These are phyloP conservation scores for Incumbomyces lentus DNA, from an alignment of 2,329 filamentous ascomycete species.

Conservation along the genomic window DNA sequence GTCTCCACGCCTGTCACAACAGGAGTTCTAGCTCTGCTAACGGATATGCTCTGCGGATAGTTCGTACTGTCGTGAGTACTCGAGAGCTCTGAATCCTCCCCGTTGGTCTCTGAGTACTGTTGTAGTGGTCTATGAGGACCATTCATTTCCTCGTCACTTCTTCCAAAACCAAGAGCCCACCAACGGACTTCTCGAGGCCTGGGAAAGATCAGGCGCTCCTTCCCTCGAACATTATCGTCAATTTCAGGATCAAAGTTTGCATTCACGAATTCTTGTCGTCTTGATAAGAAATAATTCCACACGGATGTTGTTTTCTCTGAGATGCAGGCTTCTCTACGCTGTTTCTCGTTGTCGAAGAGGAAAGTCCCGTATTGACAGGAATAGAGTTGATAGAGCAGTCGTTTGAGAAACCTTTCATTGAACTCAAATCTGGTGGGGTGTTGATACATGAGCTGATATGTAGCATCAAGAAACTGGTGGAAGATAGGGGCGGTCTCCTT, in stretches of 20 bases:
- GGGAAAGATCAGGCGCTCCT: constrained; percentile 77
- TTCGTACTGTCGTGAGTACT: constrained; percentile 11
- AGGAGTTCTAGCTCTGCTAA: constrained; percentile 33
- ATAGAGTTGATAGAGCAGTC: constrained; percentile 85
- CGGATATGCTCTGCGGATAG: constrained; percentile 13
- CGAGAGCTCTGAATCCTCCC: constrained; percentile 4
- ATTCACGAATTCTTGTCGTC: constrained; percentile 73
- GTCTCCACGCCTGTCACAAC: constrained; percentile 52
- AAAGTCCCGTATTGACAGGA: constrained; percentile 97
- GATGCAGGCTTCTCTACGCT: constrained; percentile 61
- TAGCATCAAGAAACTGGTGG: constrained; percentile 92
- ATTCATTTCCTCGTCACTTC: constrained; percentile 90
- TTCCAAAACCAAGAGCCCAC: constrained; percentile 85
- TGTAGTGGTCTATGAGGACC: neutral
- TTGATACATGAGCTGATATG: constrained; percentile 80
- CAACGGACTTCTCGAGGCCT: constrained; percentile 68
- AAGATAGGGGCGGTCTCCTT: constrained; percentile 94
- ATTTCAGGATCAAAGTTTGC: constrained; percentile 62
- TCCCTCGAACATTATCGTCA: constrained; percentile 68
- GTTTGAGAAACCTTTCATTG: constrained; percentile 83
- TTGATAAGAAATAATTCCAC: constrained; percentile 88
- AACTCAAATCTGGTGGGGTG: constrained; percentile 86
- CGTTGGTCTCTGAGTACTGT: neutral
- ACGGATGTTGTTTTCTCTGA: constrained; percentile 70
- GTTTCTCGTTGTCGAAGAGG: constrained; percentile 87